A percentile compares a stretch with the other conserved stretches of the same genome.
These are phyloP conservation scores for Babjeviella inositovora DNA, from an alignment of 805 yeast genomes.

Conservation along the genomic window DNA sequence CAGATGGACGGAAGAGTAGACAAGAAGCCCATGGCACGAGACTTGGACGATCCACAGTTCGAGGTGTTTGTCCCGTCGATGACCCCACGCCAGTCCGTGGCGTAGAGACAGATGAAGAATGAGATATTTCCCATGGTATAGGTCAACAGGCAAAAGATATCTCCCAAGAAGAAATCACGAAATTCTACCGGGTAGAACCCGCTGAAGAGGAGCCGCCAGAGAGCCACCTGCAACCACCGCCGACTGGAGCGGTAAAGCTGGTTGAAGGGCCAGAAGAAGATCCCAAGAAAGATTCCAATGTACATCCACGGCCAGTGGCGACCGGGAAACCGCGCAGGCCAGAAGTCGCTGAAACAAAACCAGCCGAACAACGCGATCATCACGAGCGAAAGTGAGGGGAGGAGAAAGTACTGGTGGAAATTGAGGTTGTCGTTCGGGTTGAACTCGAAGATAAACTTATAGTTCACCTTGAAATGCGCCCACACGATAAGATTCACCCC, in stretches of 20 bases:
- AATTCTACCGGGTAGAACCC: conserved; percentile 94
- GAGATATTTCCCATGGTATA: conserved; percentile 79
- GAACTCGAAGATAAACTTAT: conserved; percentile 84
- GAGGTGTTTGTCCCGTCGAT: conserved; percentile 18
- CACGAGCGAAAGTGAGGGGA: conserved; percentile 46
- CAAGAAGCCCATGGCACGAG: conserved; percentile 69
- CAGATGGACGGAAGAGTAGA: conserved; percentile 76
- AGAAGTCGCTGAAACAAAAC: conserved; percentile 60
- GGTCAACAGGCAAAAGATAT: conserved; percentile 75
- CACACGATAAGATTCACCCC: conserved; percentile 59
- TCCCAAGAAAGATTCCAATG: conserved; percentile 29
- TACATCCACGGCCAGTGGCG: conserved; percentile 72
- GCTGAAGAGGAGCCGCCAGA: conserved; percentile 59
- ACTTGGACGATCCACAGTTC: conserved; percentile 63
- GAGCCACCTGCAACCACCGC: conserved; percentile 58
- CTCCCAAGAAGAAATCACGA: conserved; percentile 87
- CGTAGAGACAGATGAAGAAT: conserved; percentile 72
- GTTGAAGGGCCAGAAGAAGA: conserved; percentile 47
- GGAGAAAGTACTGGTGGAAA: conserved; percentile 43
- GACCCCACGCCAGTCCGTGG: conserved; percentile 49
- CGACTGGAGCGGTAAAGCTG: conserved; percentile 46
- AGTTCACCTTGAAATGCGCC: conserved; percentile 65
- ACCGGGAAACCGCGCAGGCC: conserved; percentile 44
- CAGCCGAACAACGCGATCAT: conserved; percentile 47
- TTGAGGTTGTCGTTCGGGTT: conserved; percentile 52